A percentile compares a stretch with the other conserved stretches of the same genome.
Conservation (phyloP, 352 stramenopile genomes). For the Aphanomyces invadans region DNA sequence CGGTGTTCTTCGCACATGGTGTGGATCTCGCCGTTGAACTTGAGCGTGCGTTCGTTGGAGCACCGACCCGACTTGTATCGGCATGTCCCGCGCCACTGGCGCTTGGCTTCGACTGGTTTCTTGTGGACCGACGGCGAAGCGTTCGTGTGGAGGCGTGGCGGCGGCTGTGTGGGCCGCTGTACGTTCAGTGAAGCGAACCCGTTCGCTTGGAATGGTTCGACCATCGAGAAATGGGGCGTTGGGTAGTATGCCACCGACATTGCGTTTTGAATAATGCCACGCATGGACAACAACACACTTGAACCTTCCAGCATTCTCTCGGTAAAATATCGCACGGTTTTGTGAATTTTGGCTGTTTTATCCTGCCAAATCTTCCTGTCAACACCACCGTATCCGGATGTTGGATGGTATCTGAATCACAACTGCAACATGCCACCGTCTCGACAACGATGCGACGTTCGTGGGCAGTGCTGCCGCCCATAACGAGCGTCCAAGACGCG, state of each 20-base stretch:
- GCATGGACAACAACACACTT: neutral
- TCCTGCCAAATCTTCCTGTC: neutral
- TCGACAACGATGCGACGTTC: too few species aligned
- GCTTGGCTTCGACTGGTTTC: neutral
- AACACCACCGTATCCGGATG: neutral
- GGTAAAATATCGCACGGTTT: neutral
- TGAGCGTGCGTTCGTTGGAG: slow-evolving; percentile 24
- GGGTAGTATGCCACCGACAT: slow-evolving; percentile 17
- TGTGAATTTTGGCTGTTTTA: slow-evolving; percentile 10
- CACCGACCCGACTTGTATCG: slow-evolving; percentile 22
- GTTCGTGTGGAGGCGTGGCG: neutral
- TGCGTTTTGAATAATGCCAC: slow-evolving; percentile 11
- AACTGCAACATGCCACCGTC: too few species aligned
- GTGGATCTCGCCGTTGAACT: slow-evolving; percentile 25
- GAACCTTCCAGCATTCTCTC: slow-evolving; percentile 3
- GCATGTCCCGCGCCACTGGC: slow-evolving; percentile 14
- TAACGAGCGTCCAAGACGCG: too few species aligned
- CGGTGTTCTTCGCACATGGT: slow-evolving; percentile 26
- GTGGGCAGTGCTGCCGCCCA: too few species aligned
- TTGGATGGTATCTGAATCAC: too few species aligned
- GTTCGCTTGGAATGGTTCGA: neutral
- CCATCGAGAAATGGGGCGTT: neutral
- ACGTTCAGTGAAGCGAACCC: neutral
- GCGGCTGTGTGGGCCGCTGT: neutral
- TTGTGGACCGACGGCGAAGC: neutral